Percentiles rank a stretch among this genome's conserved stretches.
Conservation (phyloP, 495 filamentous ascomycete species). For the Aspergillus cristatus region DNA sequence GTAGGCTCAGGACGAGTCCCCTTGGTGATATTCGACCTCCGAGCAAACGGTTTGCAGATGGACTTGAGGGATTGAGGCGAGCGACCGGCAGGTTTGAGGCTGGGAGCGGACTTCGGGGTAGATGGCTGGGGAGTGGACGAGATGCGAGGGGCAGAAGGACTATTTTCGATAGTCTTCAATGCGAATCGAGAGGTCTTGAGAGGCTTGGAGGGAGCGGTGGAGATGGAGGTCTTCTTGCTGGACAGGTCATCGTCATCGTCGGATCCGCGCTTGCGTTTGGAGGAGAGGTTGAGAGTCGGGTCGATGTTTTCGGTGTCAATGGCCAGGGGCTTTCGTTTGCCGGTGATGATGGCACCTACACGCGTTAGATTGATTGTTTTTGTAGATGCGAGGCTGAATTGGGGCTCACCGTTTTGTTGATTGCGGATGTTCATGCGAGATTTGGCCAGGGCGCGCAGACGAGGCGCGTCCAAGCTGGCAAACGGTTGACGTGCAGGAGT, state of each 20-base stretch:
- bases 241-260: conserved; percentile 45
- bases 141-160: conserved; percentile 18
- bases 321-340: conserved; percentile 35
- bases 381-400: neutral
- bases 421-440: conserved; percentile 43
- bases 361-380: conserved; percentile 3
- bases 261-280: conserved; percentile 50
- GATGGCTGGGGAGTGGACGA: conserved; percentile 29
- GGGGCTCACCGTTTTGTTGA: conserved; percentile 45
- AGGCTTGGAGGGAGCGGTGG: conserved; percentile 31
- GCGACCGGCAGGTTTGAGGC: conserved; percentile 32
- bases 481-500: conserved; percentile 37
- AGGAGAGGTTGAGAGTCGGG: conserved; percentile 53
- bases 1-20: conserved; percentile 48
- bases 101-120: conserved; percentile 25
- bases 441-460: conserved; percentile 34
- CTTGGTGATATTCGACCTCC: conserved; percentile 31
- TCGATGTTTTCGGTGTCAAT: conserved; percentile 76
- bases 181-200: conserved; percentile 33
- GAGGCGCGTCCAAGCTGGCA: conserved; percentile 31
- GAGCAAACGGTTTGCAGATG: conserved; percentile 19
- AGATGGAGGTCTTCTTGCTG: conserved; percentile 12
- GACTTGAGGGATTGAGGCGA: conserved; percentile 17
- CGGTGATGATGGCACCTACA: conserved; percentile 17
- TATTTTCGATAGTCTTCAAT: conserved; percentile 20